Conservation (phyloP, 768 basidiomycete species). For the Suillus clintonianus region DNA sequence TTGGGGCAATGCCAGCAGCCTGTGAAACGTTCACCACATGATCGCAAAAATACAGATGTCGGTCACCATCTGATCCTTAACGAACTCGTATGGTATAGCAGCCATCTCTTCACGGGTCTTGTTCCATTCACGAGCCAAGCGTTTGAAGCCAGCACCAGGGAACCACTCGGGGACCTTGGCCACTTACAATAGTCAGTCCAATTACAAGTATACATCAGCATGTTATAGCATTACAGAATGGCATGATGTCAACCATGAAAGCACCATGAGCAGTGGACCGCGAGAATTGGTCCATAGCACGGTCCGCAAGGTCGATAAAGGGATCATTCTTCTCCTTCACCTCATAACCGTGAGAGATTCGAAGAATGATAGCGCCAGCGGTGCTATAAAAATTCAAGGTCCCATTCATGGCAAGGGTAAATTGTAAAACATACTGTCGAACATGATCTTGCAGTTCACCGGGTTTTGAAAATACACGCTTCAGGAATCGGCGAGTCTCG, state of each 20-base stretch:
- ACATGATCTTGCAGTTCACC: slow-evolving; percentile 38
- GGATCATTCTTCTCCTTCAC: slow-evolving; percentile 53
- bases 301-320: slow-evolving; percentile 52
- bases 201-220: background rate
- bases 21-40: slow-evolving; percentile 22
- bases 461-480: slow-evolving; percentile 40
- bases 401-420: background rate
- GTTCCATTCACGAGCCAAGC: slow-evolving; percentile 55
- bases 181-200: slow-evolving; percentile 26
- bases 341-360: slow-evolving; percentile 56
- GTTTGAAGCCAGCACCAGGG: slow-evolving; percentile 56
- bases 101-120: slow-evolving; percentile 57
- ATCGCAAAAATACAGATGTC: background rate
- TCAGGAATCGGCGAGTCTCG: slow-evolving; percentile 45
- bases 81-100: slow-evolving; percentile 54
- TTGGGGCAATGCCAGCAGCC: slow-evolving; percentile 49
- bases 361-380: slow-evolving; percentile 54
- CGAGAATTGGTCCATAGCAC: slow-evolving; percentile 52
- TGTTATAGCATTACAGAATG: slow-evolving; percentile 32
- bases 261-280: slow-evolving; percentile 47
- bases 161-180: slow-evolving; percentile 57
- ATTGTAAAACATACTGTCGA: slow-evolving; percentile 35
- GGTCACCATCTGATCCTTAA: slow-evolving; percentile 61
- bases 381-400: slow-evolving; percentile 30
- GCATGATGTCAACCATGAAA: slow-evolving; percentile 53